Conservation (phyloP, 257 asterid species). For the Solanum lycopersicoides region DNA sequence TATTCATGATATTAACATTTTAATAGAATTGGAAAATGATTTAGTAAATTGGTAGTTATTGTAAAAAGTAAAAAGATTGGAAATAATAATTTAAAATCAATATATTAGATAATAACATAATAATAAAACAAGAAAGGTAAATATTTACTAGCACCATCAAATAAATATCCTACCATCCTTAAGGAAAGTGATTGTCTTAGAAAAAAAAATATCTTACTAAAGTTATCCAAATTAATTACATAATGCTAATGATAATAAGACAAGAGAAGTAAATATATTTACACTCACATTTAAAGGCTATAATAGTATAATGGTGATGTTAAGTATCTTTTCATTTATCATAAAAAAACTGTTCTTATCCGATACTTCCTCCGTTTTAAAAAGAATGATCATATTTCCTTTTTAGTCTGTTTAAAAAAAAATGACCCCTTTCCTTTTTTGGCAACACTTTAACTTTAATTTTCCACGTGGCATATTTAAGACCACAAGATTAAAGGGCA, state of each 20-base stretch:
- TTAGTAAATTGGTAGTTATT: background rate
- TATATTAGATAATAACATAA: background rate
- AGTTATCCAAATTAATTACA: background rate
- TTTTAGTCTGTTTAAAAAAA: too few species aligned
- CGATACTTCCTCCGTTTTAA: too few species aligned
- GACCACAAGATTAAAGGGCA: too few species aligned
- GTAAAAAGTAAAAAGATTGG: too few species aligned
- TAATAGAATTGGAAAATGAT: too few species aligned
- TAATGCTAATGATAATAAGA: background rate
- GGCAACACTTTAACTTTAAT: too few species aligned
- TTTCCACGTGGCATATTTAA: too few species aligned
- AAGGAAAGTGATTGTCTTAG: background rate
- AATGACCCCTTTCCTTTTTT: too few species aligned
- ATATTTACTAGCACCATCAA: background rate
- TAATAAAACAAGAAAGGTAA: background rate
- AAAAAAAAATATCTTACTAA: background rate
- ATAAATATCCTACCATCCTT: background rate
- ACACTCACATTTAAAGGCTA: background rate
- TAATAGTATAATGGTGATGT: accelerated
- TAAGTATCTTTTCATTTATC: too few species aligned
- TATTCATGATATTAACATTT: background rate
- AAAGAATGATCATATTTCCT: too few species aligned
- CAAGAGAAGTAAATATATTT: background rate
- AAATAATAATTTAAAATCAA: background rate
- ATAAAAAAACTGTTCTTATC: too few species aligned